phyloP scores from a whole-genome alignment of 1,284 basidiomycete species.

The Neolentinus lepideus region DNA sequence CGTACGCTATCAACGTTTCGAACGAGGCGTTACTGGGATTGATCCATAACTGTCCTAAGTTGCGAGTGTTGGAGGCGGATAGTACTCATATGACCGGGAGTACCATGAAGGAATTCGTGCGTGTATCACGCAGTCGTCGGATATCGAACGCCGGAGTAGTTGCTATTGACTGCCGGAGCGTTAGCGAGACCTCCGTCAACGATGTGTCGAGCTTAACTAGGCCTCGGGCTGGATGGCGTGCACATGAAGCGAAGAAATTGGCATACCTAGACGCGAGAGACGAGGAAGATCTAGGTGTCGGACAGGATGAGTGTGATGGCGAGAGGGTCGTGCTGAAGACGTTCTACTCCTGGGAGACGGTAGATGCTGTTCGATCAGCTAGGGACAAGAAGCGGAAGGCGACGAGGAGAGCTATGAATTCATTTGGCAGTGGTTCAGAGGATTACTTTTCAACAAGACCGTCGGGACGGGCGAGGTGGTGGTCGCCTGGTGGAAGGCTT shows the following conservation, averaged over 20 bases:
- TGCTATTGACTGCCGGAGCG: conserved; percentile 70
- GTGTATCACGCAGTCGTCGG: conserved; percentile 41
- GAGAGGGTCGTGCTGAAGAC: conserved; percentile 73
- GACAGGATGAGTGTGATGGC: conserved; percentile 72
- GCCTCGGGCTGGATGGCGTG: conserved; percentile 65
- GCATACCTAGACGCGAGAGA: conserved; percentile 63
- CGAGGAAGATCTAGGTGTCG: conserved; percentile 50
- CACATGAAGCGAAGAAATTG: conserved; percentile 59
- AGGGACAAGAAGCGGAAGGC: conserved; percentile 50
- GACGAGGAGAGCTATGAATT: conserved; percentile 27
- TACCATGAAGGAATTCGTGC: conserved; percentile 66
- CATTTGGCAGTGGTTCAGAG: conserved; percentile 3
- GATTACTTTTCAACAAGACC: conserved; percentile 8
- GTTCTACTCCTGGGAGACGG: conserved; percentile 83
- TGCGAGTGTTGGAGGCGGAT: conserved; percentile 70
- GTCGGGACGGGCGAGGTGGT: conserved; percentile 30
- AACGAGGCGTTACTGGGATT: conserved; percentile 60
- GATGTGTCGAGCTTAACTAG: conserved; percentile 51
- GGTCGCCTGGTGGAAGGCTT: conserved; percentile 33
- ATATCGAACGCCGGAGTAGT: conserved; percentile 47
- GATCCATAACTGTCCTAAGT: conserved; percentile 52
- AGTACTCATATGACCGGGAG: conserved; percentile 64
- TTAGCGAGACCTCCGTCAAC: conserved; percentile 56
- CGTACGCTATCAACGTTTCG: conserved; percentile 56
- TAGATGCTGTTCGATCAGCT: conserved; percentile 59